A percentile compares a stretch with the other conserved stretches of the same genome.
Conservation (phyloP, 345 rosid genomes). For the Syzygium jambos region DNA sequence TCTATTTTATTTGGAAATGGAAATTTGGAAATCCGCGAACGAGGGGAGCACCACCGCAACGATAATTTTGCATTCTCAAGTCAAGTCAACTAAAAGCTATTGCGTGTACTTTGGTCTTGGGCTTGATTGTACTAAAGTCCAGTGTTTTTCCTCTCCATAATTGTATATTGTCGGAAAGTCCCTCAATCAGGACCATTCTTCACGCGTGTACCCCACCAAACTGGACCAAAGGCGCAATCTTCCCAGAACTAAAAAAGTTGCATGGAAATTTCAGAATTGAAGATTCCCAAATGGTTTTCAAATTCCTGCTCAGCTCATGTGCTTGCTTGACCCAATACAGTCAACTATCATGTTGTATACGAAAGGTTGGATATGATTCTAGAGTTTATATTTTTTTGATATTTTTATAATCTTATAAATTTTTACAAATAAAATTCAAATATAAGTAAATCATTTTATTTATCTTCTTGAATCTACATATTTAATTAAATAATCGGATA, state of each 20-base stretch:
- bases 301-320: no score
- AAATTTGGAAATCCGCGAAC: no score
- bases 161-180: not conserved
- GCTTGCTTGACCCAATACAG: no score
- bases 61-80: not conserved
- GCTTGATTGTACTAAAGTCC: not conserved
- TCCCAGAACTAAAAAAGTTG: not conserved
- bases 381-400: no score
- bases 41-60: not conserved
- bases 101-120: not conserved
- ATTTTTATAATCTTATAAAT: no score
- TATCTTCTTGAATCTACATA: no score
- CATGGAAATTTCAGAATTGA: fast-evolving
- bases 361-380: no score
- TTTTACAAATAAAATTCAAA: no score
- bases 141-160: not conserved
- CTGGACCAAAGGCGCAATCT: not conserved
- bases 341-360: no score
- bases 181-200: not conserved
- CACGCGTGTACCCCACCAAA: not conserved
- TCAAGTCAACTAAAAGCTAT: not conserved
- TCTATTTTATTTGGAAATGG: no score
- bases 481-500: not conserved
- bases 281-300: not conserved
- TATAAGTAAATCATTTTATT: not conserved